Evolutionary conservation across 2,329 filamentous ascomycete species (phyloP).

Genomic region (Phialemoniopsis sp.): DNA sequence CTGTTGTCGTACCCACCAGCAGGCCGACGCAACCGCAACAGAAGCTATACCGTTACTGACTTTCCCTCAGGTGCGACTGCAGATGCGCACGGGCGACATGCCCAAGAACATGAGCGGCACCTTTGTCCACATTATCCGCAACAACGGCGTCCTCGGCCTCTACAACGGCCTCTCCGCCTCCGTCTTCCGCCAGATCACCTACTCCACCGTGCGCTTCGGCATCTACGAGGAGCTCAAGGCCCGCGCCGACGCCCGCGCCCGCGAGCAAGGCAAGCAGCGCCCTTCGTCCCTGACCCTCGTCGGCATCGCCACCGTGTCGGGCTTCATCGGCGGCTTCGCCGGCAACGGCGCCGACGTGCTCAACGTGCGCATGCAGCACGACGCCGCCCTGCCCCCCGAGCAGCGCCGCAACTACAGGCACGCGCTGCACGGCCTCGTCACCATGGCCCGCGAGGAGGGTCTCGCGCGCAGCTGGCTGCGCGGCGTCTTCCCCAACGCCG

Average conservation of each 20-base stretch:
- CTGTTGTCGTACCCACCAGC: no score
- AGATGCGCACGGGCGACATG: slow-evolving; percentile 73
- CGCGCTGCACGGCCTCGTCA: slow-evolving; percentile 78
- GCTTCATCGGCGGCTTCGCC: slow-evolving; percentile 81
- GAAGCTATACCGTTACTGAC: no score
- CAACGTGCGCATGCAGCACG: slow-evolving; percentile 98
- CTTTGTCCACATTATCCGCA: slow-evolving; percentile 73
- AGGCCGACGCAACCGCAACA: no score
- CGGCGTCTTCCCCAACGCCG: slow-evolving; percentile 78
- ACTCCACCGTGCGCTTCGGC: slow-evolving; percentile 93
- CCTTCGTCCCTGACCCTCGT: slow-evolving; percentile 76
- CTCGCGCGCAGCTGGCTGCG: slow-evolving; percentile 66
- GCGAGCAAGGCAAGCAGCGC: slow-evolving; percentile 26
- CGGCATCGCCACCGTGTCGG: slow-evolving; percentile 76
- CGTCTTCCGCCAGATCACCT: slow-evolving; percentile 88
- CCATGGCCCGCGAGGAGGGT: slow-evolving; percentile 87
- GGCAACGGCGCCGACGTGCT: slow-evolving; percentile 95
- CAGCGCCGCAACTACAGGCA: slow-evolving; percentile 85
- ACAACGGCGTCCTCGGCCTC: slow-evolving; percentile 73
- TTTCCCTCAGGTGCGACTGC: slow-evolving; percentile 68
- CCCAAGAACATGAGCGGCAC: slow-evolving; percentile 82
- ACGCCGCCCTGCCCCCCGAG: slow-evolving; percentile 66
- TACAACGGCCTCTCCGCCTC: slow-evolving; percentile 93
- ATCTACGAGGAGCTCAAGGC: slow-evolving; percentile 92
- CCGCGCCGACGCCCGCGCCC: slow-evolving; percentile 30